phyloP scores from a whole-genome alignment of 768 basidiomycete genomes.

The Holtermannia corniformis region DNA sequence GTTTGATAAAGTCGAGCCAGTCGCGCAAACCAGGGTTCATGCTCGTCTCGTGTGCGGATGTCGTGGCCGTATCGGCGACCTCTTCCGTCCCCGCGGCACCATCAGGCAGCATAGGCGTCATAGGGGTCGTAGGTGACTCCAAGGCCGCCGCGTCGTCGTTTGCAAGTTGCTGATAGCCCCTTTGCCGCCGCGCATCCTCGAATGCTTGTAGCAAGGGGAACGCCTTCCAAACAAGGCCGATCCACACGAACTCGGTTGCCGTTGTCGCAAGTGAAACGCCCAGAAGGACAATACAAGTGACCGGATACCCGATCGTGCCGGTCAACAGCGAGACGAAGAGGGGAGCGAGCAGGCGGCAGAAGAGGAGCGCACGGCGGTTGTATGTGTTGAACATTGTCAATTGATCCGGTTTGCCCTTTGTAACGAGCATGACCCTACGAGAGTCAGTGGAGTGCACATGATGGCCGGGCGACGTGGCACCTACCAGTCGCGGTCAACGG shows the following conservation, averaged over 20 bases:
- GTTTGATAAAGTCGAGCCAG: conserved; percentile 30
- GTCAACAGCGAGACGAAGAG: conserved; percentile 37
- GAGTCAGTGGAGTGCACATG: background rate
- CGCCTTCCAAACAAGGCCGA: conserved; percentile 28
- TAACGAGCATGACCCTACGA: conserved; percentile 33
- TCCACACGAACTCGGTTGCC: conserved; percentile 33
- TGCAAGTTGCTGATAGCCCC: background rate
- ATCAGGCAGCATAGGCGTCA: too few relatives aligned
- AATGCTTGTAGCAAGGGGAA: conserved; percentile 26
- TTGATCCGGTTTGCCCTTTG: conserved; percentile 8
- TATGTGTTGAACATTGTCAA: conserved; percentile 35
- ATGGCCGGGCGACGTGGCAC: conserved; percentile 1
- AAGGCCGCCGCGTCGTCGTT: background rate
- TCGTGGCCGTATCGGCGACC: too few relatives aligned
- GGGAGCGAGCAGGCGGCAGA: conserved; percentile 30
- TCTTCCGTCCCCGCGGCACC: too few relatives aligned
- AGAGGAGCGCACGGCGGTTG: conserved; percentile 31
- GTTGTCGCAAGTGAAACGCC: conserved; percentile 15
- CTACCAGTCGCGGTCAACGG: conserved; percentile 39
- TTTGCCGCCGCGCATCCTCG: background rate
- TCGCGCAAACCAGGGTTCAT: conserved; percentile 2
- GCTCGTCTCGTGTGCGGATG: background rate
- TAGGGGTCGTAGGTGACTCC: too few relatives aligned
- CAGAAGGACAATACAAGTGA: conserved; percentile 16
- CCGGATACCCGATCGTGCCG: conserved; percentile 16